Base-by-base conservation (phyloP, 768 basidiomycete genomes). In the Boletus rubroflammeus region DNA sequence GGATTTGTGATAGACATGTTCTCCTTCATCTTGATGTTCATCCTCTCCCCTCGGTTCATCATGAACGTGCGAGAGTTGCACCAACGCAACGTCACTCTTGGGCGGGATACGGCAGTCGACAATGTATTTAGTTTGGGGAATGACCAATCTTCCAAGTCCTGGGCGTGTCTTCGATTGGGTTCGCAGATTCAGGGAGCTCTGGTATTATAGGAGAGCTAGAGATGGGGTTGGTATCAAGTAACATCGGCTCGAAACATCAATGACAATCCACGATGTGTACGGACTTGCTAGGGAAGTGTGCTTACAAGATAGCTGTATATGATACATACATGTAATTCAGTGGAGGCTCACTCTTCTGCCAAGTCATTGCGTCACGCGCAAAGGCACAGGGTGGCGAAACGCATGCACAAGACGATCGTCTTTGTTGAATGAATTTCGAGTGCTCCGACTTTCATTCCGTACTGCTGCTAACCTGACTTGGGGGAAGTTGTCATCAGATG, bases 21-120 rank as follows among this genome's bases (percentile, higher is more conserved):
- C 21, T 5, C 40, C 23, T 32, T 25, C 41, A 19, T 54, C 32
- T 2, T 42, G 5, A 19, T 60, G 51, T 66, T 50, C 23, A 14
- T 32, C 9, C 43, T 64, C 44, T 35, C 53, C 6, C 58, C 63
- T 10, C 60, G 63, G 10, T 65, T 64, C 41, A 54, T 64, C 31
- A 44, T 64, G 23, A 60, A 32, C 41, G 45, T 65, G 29, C 61
- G 63, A 11, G 56, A 55, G 32, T 2, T 57, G 39, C 28, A 60
- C 41, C 2, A 6, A 6, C 38, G 10, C n/a, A 50, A 9, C 21
- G 5, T 40, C 17, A 7, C 19, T 6, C 8, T 14, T 21, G 34
- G 15, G 15, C 6, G 31, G 41, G 25, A 31, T 4, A 9, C 5
- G 1, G 53, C 44, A n/a, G 36, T 63, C 28, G 62, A 63, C 21